Conservation (phyloP, 1,139 yeast genomes). For the Candida dubliniensis region DNA sequence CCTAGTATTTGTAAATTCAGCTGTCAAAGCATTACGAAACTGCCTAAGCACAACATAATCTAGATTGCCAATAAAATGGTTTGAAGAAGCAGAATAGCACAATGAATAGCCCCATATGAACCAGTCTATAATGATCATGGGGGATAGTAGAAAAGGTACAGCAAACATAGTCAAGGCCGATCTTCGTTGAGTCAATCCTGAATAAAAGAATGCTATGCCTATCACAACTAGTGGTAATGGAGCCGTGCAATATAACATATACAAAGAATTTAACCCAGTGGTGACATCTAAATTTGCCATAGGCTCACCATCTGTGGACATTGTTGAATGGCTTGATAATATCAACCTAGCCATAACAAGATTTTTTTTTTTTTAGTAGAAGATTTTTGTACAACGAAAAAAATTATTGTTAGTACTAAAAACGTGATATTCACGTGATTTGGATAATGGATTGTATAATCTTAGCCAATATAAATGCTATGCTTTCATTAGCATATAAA, state of each 20-base stretch:
- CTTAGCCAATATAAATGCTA: too few relatives aligned
- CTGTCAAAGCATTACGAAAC: slow-evolving; percentile 23
- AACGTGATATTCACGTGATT: too few relatives aligned
- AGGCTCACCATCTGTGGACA: neutral
- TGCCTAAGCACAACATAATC: slow-evolving; percentile 43
- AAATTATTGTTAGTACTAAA: too few relatives aligned
- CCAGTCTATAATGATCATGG: slow-evolving; percentile 54
- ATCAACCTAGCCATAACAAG: too few relatives aligned
- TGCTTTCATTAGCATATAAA: too few relatives aligned
- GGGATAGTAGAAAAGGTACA: slow-evolving; percentile 43
- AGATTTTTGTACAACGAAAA: too few relatives aligned
- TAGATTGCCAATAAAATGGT: slow-evolving; percentile 50
- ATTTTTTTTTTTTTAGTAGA: too few relatives aligned
- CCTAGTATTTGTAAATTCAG: slow-evolving; percentile 33
- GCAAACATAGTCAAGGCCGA: slow-evolving; percentile 57
- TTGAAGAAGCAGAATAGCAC: slow-evolving; percentile 43
- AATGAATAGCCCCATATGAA: slow-evolving; percentile 60
- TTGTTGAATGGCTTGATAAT: neutral
- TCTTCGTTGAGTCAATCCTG: slow-evolving; percentile 58
- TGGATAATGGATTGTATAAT: too few relatives aligned
- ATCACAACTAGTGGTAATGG: slow-evolving; percentile 35
- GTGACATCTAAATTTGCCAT: slow-evolving; percentile 8
- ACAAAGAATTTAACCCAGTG: slow-evolving; percentile 36
- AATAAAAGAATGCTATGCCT: slow-evolving; percentile 53
- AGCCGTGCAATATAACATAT: slow-evolving; percentile 38